Percentiles rank a stretch among this genome's conserved stretches.
Evolutionary conservation across 202 grass and related monocot genomes (phyloP).

Genomic region (Setaria viridis): DNA sequence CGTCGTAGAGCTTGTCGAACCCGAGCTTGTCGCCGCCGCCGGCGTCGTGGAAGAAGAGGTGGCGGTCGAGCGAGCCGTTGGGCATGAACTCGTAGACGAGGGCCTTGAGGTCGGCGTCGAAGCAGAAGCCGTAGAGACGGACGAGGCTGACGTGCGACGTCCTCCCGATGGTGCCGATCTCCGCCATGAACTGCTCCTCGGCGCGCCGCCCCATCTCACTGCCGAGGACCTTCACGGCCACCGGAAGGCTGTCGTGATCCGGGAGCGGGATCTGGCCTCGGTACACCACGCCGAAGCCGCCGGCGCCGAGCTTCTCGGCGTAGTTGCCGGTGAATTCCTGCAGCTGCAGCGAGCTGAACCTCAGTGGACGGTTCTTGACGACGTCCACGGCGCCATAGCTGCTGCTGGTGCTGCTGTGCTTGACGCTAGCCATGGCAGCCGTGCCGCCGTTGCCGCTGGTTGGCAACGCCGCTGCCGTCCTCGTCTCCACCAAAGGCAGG

Average conservation of each 20-base stretch:
- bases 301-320: conserved; percentile 39
- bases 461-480: neutral
- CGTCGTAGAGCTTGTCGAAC: conserved; percentile 41
- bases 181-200: conserved; percentile 64
- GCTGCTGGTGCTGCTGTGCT: neutral
- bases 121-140: conserved; percentile 60
- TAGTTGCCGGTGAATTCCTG: conserved; percentile 35
- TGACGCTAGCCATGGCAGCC: neutral
- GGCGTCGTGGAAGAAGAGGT: conserved; percentile 24
- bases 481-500: neutral
- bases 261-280: conserved; percentile 22
- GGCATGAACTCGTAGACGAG: conserved; percentile 62
- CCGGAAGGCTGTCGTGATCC: neutral
- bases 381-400: conserved; percentile 1
- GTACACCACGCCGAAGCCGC: conserved; percentile 54
- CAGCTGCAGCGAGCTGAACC: conserved; percentile 44
- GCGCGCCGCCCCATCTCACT: conserved; percentile 22
- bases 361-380: conserved; percentile 32
- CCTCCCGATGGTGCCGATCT: conserved; percentile 53
- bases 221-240: conserved; percentile 53
- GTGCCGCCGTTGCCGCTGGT: neutral
- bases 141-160: conserved; percentile 55
- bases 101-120: conserved; percentile 49
- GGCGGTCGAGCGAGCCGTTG: conserved; percentile 54
- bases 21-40: neutral